These are phyloP conservation scores for Pseudonitzschia multiseries DNA, from an alignment of 108 stramenopile genomes.

Conservation along the genomic window DNA sequence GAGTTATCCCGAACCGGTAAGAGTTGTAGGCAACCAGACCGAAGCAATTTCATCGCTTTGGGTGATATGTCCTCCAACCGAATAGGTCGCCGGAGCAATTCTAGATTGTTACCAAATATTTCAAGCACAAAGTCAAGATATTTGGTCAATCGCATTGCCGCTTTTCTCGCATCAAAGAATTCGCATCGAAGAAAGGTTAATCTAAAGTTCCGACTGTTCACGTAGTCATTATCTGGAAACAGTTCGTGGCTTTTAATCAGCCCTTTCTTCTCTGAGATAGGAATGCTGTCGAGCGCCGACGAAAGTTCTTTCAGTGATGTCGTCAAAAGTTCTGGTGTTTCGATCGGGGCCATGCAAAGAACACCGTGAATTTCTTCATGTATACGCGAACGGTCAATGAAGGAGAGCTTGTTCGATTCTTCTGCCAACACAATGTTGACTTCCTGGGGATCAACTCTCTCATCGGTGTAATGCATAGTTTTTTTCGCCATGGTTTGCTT, in stretches of 20 bases:
- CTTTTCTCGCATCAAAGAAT: constrained; percentile 24
- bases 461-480: neutral
- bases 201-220: constrained; percentile 27
- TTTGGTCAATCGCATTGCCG: constrained; percentile 32
- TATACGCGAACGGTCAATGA: constrained; percentile 8
- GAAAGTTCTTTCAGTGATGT: neutral
- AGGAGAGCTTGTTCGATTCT: constrained; percentile 24
- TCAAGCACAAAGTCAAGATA: constrained; percentile 30
- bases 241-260: neutral
- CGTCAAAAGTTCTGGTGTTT: constrained; percentile 13
- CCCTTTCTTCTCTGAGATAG: neutral
- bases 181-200: constrained; percentile 48
- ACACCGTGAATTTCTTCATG: constrained; percentile 40
- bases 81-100: neutral
- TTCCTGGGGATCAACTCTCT: neutral
- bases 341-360: neutral
- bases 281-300: neutral
- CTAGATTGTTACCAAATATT: neutral
- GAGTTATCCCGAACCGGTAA: constrained; percentile 1
- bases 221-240: constrained; percentile 18
- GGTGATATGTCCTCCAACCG: neutral
- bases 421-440: constrained; percentile 23
- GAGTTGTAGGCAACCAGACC: neutral
- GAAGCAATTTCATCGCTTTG: neutral
- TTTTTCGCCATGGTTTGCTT: no score